These are phyloP conservation scores for Penstemon newberryi DNA, from an alignment of 257 asterid species.

Conservation along the genomic window DNA sequence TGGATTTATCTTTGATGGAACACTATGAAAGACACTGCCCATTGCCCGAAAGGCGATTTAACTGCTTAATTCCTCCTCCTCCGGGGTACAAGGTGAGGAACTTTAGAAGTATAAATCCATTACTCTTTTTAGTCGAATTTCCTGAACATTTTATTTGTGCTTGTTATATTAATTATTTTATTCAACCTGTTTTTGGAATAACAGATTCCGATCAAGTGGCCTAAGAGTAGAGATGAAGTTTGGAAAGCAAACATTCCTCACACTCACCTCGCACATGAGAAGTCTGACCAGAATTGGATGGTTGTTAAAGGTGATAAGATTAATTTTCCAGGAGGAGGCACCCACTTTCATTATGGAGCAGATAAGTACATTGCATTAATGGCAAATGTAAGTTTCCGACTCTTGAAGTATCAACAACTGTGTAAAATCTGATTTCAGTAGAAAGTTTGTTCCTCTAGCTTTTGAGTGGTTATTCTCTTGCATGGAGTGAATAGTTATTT, in stretches of 20 bases:
- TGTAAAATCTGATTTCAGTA: too few relatives aligned
- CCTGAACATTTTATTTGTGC: neutral
- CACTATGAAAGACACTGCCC: conserved; percentile 99
- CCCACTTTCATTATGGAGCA: conserved; percentile 96
- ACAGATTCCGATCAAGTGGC: conserved; percentile 93
- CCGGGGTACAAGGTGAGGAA: conserved; percentile 80
- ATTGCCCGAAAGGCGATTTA: conserved; percentile 82
- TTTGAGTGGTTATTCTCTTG: too few relatives aligned
- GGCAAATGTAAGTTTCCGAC: conserved; percentile 67
- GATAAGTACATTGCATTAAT: conserved; percentile 84
- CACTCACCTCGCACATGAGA: conserved; percentile 92
- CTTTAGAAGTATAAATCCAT: conserved; percentile 12
- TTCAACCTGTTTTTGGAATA: conserved; percentile 21
- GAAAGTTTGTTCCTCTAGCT: too few relatives aligned
- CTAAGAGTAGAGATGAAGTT: conserved; percentile 87
- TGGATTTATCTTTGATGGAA: conserved; percentile 95
- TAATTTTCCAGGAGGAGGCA: conserved; percentile 91
- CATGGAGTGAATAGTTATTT: too few relatives aligned
- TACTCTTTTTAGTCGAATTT: conserved; percentile 8
- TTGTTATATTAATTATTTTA: conserved; percentile 21
- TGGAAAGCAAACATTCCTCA: conserved; percentile 97
- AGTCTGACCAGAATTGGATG: conserved; percentile 99
- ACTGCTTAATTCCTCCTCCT: conserved; percentile 97
- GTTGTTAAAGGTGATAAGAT: conserved; percentile 86
- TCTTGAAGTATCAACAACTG: neutral